Base-by-base conservation (phyloP, 73 alveolate genomes). In the Paramecium biaurelia region DNA sequence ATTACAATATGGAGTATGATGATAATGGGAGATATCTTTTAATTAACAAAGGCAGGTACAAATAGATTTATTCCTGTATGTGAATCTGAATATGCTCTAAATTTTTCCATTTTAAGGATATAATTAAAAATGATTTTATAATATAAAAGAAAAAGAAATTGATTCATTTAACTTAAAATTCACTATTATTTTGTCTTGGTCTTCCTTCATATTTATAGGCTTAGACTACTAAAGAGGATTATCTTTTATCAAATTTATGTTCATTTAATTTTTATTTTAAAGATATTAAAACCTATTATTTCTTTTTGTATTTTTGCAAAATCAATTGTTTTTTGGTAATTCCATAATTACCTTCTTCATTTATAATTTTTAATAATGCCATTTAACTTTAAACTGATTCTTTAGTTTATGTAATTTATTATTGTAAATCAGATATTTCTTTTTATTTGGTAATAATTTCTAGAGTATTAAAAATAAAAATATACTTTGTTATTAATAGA, bases 61-160 rank as follows among this genome's bases (percentile, higher is more conserved):
- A 89, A 89, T 11, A 82, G 43, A 70, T 89, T 89, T 15, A 89
- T 68, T 70, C 94, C 92, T 12, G 94, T 89, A 11, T 70, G 74
- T 12, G 84, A 24, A 89, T 89, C 94, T 18, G 94, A 92, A 89
- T 57, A 89, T 43, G 30, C 34, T 89, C 94, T 68, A 89, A 43
- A 89, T 89, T 89, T 89, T 23, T 89, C 94, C 94, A 70, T 89
- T 70, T 18, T 4, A 0, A 9, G 6, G 21, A 45, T 9, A 9
- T 86, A 34, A 35, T 35, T 74, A n/a, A 37, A 32, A 30, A 74
- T 74, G 12, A 10, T 30, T 12, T 18, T 15, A 32, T 15, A 32
- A 32, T 74, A 32, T 74, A 32, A 35, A 32, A 32, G 37, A 74
- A 74, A 32, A 30, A 74, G 56, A 74, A 67, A 67, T 67, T 74